Evolutionary conservation across 192 early-diverging fungal species (phyloP), one percentile per base, ranked within the genome.

Genomic region (Phlyctochytrium planicorne): DNA sequence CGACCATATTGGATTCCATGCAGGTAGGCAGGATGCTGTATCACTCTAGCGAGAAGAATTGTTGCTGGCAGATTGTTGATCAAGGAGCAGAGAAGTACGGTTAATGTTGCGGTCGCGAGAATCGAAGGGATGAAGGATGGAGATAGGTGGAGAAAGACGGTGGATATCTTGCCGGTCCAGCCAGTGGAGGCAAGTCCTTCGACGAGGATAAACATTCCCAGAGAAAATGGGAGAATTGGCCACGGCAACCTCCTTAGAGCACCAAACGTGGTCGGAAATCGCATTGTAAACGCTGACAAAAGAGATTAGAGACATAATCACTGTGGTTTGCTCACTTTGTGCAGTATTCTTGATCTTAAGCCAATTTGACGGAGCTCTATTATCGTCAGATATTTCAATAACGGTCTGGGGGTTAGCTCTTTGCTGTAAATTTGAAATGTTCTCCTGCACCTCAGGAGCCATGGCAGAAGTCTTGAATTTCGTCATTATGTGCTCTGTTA

Each of bases 51-150:
- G n/a, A 93, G 85, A 3, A 95, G 78, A 59, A 95, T 92, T 0
- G 93, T 87, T 90, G 90, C 90, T 1, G 93, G 93, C 53, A 93
- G 75, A 73, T 95, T 95, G 81, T 93, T 93, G 66, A 95, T 70
- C 20, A 90, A 59, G 60, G 88, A 87, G 72, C 89, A 95, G 2
- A 87, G 72, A 35, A 93, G 40, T 3, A 91, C 76, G 0, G 89
- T 84, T 30, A 93, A 66, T 27, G 81, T 66, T 3, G 82, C 86
- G 6, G 89, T 80, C 24, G 80, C 71, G 62, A 89, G 89, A 0
- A 90, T 80, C 0, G 82, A 74, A 10, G 75, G 70, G 32, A 62
- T 53, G 56, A 83, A 80, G 31, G 77, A 80, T 10, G 74, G 70
- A 20, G 62, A 59, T 52, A 85, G 80, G 30, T 79, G 80, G 20